These are phyloP conservation scores for Corylus heterophylla DNA, from an alignment of 306 rosid genomes.

Conservation along the genomic window DNA sequence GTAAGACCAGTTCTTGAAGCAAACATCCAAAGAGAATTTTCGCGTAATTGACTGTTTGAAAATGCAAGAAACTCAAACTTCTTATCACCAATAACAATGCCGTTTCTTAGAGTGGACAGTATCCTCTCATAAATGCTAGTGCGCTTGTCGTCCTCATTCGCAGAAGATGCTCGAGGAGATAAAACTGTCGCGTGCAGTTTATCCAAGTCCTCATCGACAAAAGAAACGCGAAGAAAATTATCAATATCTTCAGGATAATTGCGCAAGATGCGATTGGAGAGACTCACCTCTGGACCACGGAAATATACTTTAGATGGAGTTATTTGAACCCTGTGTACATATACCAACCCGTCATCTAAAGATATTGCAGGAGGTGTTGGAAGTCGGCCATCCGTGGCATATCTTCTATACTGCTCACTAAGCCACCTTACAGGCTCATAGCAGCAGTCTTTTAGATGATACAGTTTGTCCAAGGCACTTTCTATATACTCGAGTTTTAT, in stretches of 20 bases:
- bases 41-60: no score
- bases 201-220: slow-evolving; percentile 48
- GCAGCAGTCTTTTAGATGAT: slow-evolving; percentile 38
- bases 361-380: slow-evolving; percentile 31
- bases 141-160: no score
- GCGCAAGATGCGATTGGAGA: slow-evolving; percentile 46
- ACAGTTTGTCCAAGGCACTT: slow-evolving; percentile 39
- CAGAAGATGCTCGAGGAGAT: no score
- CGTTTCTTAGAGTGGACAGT: no score
- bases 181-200: background rate
- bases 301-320: slow-evolving; percentile 45
- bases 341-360: slow-evolving; percentile 34
- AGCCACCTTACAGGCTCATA: slow-evolving; percentile 49
- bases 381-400: background rate
- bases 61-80: slow-evolving; percentile 35
- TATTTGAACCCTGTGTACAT: slow-evolving; percentile 35
- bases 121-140: no score
- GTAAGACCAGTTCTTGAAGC: no score
- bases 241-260: slow-evolving; percentile 31
- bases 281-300: slow-evolving; percentile 43
- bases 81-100: background rate
- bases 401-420: slow-evolving; percentile 15
- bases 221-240: slow-evolving; percentile 45
- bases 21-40: no score
- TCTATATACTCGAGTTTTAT: slow-evolving; percentile 23